A percentile compares a stretch with the other conserved stretches of the same genome.
Conservation (phyloP, 2,329 filamentous ascomycete species). For the Microcera coccophila region DNA sequence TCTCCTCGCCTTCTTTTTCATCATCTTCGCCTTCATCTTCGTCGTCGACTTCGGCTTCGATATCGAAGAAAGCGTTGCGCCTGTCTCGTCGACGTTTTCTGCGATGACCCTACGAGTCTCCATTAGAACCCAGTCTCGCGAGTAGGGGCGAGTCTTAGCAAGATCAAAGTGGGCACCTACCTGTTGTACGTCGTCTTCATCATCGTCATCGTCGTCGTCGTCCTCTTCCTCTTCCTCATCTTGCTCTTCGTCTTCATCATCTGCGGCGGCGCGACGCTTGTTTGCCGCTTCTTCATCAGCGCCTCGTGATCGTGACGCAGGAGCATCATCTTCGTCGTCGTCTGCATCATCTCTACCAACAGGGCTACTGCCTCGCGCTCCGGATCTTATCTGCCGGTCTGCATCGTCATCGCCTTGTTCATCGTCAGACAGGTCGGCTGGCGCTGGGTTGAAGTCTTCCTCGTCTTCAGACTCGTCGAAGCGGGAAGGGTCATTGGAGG, state of each 20-base stretch:
- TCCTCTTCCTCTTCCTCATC: conserved; percentile 50
- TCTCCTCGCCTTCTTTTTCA: conserved; percentile 80
- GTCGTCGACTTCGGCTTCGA: conserved; percentile 96
- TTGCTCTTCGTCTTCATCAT: conserved; percentile 36
- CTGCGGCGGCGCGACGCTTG: conserved; percentile 22
- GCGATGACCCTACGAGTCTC: conserved; percentile 53
- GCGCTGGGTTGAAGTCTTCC: conserved; percentile 82
- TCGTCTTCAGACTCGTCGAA: conserved; percentile 70
- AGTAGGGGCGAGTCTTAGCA: background rate
- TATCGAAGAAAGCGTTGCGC: conserved; percentile 88
- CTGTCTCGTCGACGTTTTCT: conserved; percentile 76
- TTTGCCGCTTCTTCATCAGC: conserved; percentile 45
- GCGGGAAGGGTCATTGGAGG: conserved; percentile 47
- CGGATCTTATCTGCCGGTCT: conserved; percentile 36
- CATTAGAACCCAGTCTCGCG: conserved; percentile 15
- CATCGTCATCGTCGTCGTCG: conserved; percentile 60
- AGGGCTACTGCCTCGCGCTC: conserved; percentile 37
- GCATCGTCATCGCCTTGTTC: conserved; percentile 38
- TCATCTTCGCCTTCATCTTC: conserved; percentile 86
- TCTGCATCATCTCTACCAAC: conserved; percentile 27
- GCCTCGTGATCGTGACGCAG: conserved; percentile 22
- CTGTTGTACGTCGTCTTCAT: conserved; percentile 66
- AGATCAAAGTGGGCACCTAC: conserved; percentile 30
- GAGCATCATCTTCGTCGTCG: conserved; percentile 38
- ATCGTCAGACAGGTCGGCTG: conserved; percentile 67